Evolutionary conservation across 1,139 yeast genomes (phyloP), one percentile per base, ranked within the genome.

Genomic region (Diutina mesorugosa): DNA sequence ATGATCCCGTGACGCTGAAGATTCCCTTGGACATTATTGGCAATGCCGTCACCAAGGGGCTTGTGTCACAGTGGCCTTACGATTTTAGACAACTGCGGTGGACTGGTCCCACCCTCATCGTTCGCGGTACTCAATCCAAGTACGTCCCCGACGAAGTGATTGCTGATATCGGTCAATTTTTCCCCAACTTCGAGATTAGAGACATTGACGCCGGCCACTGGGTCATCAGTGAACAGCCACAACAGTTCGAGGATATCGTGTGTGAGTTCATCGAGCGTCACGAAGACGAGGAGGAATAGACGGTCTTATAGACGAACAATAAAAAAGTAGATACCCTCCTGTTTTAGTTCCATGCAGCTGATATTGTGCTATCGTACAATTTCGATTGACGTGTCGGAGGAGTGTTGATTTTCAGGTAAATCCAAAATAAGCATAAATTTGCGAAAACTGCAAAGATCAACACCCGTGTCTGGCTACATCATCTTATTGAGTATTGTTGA

Each of bases 191-290:
- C 65, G 87, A 81, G 59, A 71, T 88, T 12, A 75, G 80, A 55
- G 96, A 88, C 64, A 74, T 93, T 38, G 84, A 88, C 30, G 80
- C 90, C 1, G 97, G 97, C 1, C 99, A 93, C 69, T 93, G 97
- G 97, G 80, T 89, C 29, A 87, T 87, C 62, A 81, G 87, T 58
- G 96, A 89, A 64, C 83, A 85, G 61, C 95, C 96, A 0, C 62
- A 72, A 4, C 91, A 83, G 63, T 87, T 90, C 61, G 72, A 85
- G 54, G 81, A 77, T 4, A 71, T 71, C 6, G 79, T 87, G 28
- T 72, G 72, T 18, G 84, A 82, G 45, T 88, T 81, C 71, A 72
- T 87, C 29, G 81, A 79, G 59, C 72, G 90, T 89, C 73, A 86
- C 6, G 89, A 84, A 59, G 61, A 61, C 6, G 77, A 77, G 59